phyloP scores from a whole-genome alignment of 192 early-diverging fungal species.

The Dimargaris xerosporica region DNA sequence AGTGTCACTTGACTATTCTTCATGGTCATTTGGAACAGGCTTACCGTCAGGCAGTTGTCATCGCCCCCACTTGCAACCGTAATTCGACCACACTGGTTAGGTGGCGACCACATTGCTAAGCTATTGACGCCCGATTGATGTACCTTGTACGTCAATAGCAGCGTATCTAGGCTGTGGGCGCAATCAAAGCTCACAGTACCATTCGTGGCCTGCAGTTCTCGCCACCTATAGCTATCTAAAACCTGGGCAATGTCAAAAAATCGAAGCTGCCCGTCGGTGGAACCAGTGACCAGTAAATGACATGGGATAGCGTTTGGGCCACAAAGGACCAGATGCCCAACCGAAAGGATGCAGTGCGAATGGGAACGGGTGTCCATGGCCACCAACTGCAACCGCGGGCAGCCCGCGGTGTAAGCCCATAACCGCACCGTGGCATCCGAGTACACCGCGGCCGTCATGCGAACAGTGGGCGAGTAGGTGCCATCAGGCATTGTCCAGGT shows the following conservation, averaged over 20 bases:
- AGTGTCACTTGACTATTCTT: no score
- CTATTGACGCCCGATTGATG: slow-evolving; percentile 60
- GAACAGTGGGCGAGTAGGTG: slow-evolving; percentile 13
- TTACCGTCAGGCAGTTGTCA: slow-evolving; percentile 48
- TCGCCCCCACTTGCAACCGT: slow-evolving; percentile 49
- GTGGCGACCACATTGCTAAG: slow-evolving; percentile 19
- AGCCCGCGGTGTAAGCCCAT: slow-evolving; percentile 14
- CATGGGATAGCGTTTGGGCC: not conserved
- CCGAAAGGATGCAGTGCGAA: slow-evolving; percentile 18
- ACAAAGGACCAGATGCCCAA: not conserved
- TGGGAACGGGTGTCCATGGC: slow-evolving; percentile 13
- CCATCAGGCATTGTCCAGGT: not conserved
- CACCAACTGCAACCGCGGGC: slow-evolving; percentile 12
- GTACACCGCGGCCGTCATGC: slow-evolving; percentile 50
- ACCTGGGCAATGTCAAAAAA: slow-evolving; percentile 17
- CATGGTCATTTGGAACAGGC: no score
- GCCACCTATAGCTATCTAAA: no score
- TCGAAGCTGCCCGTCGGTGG: slow-evolving; percentile 18
- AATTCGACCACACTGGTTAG: not conserved
- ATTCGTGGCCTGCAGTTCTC: no score
- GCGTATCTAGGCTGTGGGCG: no score
- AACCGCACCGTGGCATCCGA: slow-evolving; percentile 49
- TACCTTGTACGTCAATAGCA: not conserved
- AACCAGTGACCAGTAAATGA: slow-evolving; percentile 16
- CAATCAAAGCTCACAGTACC: no score